Percentiles rank a stretch among this genome's conserved stretches.
phyloP scores from a whole-genome alignment of 495 filamentous ascomycete genomes.

The Opeltia flavorubescens region DNA sequence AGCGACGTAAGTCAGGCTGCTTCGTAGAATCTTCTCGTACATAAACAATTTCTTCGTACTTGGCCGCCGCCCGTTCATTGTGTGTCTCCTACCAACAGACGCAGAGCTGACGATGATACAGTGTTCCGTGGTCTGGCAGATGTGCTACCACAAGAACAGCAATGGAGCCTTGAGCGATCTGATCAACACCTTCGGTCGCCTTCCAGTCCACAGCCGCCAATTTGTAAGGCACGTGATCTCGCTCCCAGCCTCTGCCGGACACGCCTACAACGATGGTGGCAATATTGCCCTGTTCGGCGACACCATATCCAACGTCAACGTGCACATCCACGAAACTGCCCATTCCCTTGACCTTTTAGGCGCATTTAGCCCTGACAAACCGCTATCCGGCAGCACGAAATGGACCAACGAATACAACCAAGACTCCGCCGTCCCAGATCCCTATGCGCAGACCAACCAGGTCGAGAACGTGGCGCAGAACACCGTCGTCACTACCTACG shows the following conservation, averaged over 20 bases:
- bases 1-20: background rate
- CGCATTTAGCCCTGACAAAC: slow-evolving; percentile 7
- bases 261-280: slow-evolving; percentile 21
- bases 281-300: slow-evolving; percentile 12
- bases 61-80: background rate
- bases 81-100: too few species aligned
- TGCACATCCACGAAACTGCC: slow-evolving; percentile 17
- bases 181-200: background rate
- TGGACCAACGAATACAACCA: slow-evolving; percentile 18
- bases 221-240: background rate
- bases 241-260: slow-evolving; percentile 26
- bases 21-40: too few species aligned
- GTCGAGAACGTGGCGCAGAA: slow-evolving; percentile 22
- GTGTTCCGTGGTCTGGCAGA: background rate
- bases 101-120: background rate
- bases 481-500: slow-evolving; percentile 19
- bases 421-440: slow-evolving; percentile 16
- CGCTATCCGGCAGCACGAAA: slow-evolving; percentile 10
- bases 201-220: background rate
- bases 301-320: slow-evolving; percentile 1
- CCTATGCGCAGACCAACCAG: slow-evolving; percentile 16
- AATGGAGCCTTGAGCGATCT: background rate
- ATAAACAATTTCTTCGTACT: too few species aligned
- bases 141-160: slow-evolving; percentile 3
- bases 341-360: slow-evolving; percentile 20